Conservation (phyloP, 2,329 filamentous ascomycete species). For the Pseudogymnoascus sp. region DNA sequence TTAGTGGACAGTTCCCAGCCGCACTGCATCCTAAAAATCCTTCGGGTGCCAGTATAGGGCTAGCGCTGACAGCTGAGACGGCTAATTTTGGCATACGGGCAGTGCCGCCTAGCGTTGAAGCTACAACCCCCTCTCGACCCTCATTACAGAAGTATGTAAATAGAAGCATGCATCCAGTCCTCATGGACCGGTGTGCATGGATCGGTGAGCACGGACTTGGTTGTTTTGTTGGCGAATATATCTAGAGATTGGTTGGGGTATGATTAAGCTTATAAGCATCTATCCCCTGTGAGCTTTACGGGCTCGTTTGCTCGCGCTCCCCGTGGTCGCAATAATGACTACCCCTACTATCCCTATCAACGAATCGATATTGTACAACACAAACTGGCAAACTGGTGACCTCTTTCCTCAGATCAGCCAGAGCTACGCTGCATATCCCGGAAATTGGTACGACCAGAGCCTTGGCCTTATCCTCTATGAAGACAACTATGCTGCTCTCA, state of each 20-base stretch:
- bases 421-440: background rate
- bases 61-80: background rate
- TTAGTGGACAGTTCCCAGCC: background rate
- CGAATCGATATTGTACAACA: background rate
- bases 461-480: background rate
- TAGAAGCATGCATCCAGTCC: background rate
- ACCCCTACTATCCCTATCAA: background rate
- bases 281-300: background rate
- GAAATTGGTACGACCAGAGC: background rate
- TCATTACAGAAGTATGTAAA: background rate
- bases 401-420: background rate
- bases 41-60: background rate
- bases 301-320: background rate
- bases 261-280: background rate
- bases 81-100: constrained; percentile 4
- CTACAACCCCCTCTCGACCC: background rate
- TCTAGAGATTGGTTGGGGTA: background rate
- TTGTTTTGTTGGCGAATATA: background rate
- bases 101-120: background rate
- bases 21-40: background rate
- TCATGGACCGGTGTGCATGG: background rate
- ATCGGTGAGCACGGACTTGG: background rate
- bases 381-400: background rate
- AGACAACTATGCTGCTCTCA: background rate
- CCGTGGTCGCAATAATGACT: background rate